A percentile compares a stretch with the other conserved stretches of the same genome.
These are phyloP conservation scores for Orychophragmus violaceus DNA, from an alignment of 345 rosid genomes.

Conservation along the genomic window DNA sequence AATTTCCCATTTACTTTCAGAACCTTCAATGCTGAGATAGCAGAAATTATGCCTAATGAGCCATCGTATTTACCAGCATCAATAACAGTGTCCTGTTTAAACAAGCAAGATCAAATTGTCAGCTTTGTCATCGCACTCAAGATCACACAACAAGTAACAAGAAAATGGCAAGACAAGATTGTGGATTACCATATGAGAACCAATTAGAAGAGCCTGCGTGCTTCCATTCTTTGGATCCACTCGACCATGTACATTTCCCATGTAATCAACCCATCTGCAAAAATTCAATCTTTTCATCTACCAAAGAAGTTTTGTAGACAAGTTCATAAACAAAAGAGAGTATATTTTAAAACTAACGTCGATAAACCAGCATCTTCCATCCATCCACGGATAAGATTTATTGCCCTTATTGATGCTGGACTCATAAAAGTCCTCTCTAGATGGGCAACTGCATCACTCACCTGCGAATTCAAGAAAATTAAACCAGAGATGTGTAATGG, in stretches of 20 bases:
- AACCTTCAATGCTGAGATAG: constrained; percentile 75
- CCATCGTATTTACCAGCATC: constrained; percentile 98
- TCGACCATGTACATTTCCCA: constrained; percentile 96
- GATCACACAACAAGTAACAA: background rate
- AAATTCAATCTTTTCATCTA: constrained; percentile 8
- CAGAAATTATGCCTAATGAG: constrained; percentile 77
- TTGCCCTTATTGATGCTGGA: constrained; percentile 68
- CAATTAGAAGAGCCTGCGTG: constrained; percentile 61
- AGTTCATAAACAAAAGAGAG: constrained; percentile 1
- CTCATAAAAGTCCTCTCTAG: constrained; percentile 94
- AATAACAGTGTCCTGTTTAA: constrained; percentile 86
- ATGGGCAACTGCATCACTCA: constrained; percentile 70
- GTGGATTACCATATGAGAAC: constrained; percentile 75
- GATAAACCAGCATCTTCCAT: constrained; percentile 97
- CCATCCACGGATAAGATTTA: constrained; percentile 52
- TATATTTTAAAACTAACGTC: constrained; percentile 55
- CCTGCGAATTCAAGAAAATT: constrained; percentile 39
- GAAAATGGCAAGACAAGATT: background rate
- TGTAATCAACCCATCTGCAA: constrained; percentile 79
- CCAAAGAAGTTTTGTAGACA: constrained; percentile 6
- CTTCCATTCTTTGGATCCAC: constrained; percentile 57
- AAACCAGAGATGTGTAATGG: background rate
- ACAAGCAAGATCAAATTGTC: constrained; percentile 29
- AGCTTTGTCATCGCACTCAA: constrained; percentile 4
- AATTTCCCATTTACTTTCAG: constrained; percentile 52